These are phyloP conservation scores for Linnemannia exigua DNA, from an alignment of 192 early-diverging fungal genomes.

Conservation along the genomic window DNA sequence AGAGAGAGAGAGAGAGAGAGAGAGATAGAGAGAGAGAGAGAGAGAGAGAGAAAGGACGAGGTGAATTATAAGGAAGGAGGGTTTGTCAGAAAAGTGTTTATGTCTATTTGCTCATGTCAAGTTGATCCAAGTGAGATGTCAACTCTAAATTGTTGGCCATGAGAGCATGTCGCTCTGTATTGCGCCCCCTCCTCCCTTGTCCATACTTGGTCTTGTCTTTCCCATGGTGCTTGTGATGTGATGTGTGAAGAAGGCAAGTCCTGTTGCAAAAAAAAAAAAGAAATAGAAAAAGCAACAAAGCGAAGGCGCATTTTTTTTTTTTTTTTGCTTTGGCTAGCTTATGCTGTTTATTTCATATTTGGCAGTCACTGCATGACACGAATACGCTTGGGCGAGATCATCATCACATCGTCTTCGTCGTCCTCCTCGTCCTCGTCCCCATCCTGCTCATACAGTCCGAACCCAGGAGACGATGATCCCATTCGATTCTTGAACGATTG, in stretches of 20 bases:
- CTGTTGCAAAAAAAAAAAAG: neutral
- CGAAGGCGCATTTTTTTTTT: too few species aligned
- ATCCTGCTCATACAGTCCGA: conserved; percentile 26
- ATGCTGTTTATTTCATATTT: conserved; percentile 18
- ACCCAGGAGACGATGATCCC: conserved; percentile 37
- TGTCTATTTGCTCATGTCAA: neutral
- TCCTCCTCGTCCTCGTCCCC: conserved; percentile 25
- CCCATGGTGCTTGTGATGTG: conserved; percentile 22
- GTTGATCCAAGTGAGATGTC: neutral
- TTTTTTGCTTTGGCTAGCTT: too few species aligned
- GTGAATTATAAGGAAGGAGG: neutral
- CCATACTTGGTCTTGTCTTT: conserved; percentile 50
- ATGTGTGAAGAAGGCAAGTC: conserved; percentile 1
- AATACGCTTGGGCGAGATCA: conserved; percentile 42
- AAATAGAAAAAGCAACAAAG: conserved; percentile 13
- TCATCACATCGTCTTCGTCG: conserved; percentile 30
- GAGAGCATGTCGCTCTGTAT: neutral
- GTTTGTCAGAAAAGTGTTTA: neutral
- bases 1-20: neutral
- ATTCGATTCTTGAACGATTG: conserved; percentile 26
- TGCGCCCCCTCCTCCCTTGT: too few species aligned
- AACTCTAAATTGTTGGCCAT: too few species aligned
- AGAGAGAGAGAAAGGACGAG: neutral
- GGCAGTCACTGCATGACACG: conserved; percentile 26
- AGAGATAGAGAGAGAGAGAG: neutral